Base-by-base conservation (phyloP, 2,329 filamentous ascomycete species). In the Penicillium italicum region DNA sequence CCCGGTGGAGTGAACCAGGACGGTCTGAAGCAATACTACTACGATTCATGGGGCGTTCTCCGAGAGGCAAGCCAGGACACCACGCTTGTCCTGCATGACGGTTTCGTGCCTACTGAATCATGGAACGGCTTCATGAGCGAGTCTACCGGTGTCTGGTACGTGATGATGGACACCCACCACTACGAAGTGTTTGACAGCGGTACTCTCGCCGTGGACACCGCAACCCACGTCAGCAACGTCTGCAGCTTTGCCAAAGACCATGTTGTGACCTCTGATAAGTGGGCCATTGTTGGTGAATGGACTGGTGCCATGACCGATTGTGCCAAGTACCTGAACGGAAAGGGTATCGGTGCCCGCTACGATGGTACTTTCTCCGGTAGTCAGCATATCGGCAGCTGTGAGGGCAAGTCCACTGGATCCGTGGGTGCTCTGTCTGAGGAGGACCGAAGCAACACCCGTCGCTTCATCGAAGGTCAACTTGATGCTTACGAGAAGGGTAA, bases 241-340 rank as follows among this genome's bases (percentile, higher is more conserved):
- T 89, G 85, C 73, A 77, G 75, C 50, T 80, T 81, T 61, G 78
- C 77, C 3, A 67, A 70, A 2, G 66, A 71, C 8, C 84, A 83
- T 59, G 65, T 78, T 56, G 69, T 72, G 7, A 75, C 77, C 31
- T 75, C 77, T 5, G 84, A 88, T 69, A 88, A 88, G 69, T 86
- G 82, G 79, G 80, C 82, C n/a, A 75, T 88, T 52, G 80, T 87
- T 5, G 86, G 86, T 40, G 86, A 89, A 69, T 89, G 86, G 85
- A 83, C 82, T 1, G 85, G 79, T 22, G 86, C 85, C 14, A 81
- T 87, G 78, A 88, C 86, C 3, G 79, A 82, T 59, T 83, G 81
- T 61, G 78, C 81, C 9, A 77, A 75, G 46, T 79, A 75, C 54
- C 66, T 78, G 45, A 83, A 83, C 59, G 84, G 86, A 38, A 81